phyloP scores from a whole-genome alignment of 1,284 basidiomycete genomes.

The Tilletia caries region DNA sequence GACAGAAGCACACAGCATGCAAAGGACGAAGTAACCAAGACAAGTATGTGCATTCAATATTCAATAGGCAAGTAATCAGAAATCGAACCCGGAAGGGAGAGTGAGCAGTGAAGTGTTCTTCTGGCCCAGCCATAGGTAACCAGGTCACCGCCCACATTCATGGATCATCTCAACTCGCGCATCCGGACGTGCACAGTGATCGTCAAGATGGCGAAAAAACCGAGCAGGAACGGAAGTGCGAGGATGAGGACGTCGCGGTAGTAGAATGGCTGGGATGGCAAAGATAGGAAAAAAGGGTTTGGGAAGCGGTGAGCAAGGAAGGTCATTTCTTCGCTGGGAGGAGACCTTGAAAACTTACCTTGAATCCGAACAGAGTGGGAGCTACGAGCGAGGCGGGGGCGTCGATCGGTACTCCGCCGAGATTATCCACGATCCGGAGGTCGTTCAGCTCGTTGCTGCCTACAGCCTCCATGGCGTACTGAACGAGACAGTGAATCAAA shows the following conservation, averaged over 20 bases:
- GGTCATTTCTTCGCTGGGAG: too few relatives aligned
- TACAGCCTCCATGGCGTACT: conserved; percentile 42
- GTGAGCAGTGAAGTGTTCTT: neutral
- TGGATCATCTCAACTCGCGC: conserved; percentile 24
- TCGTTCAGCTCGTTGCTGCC: conserved; percentile 33
- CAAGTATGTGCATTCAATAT: too few relatives aligned
- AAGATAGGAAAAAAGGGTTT: neutral
- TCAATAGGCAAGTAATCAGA: too few relatives aligned
- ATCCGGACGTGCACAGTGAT: conserved; percentile 27
- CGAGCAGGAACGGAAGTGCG: conserved; percentile 30
- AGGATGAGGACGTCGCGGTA: conserved; percentile 40
- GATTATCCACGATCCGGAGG: conserved; percentile 29
- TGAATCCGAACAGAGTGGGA: conserved; percentile 11
- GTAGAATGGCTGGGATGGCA: conserved; percentile 19
- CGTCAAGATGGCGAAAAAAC: conserved; percentile 29
- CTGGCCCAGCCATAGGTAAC: too few relatives aligned
- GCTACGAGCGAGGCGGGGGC: conserved; percentile 8
- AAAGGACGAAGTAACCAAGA: too few relatives aligned
- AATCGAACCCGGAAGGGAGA: neutral
- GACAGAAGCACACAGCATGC: neutral
- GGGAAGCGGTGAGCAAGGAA: neutral
- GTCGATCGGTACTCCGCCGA: conserved; percentile 16
- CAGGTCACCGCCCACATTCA: too few relatives aligned
- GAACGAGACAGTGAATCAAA: neutral
- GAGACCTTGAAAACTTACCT: too few relatives aligned